A percentile compares a stretch with the other conserved stretches of the same genome.
Conservation (phyloP, 1,284 basidiomycete species). For the Puccinia coronata region DNA sequence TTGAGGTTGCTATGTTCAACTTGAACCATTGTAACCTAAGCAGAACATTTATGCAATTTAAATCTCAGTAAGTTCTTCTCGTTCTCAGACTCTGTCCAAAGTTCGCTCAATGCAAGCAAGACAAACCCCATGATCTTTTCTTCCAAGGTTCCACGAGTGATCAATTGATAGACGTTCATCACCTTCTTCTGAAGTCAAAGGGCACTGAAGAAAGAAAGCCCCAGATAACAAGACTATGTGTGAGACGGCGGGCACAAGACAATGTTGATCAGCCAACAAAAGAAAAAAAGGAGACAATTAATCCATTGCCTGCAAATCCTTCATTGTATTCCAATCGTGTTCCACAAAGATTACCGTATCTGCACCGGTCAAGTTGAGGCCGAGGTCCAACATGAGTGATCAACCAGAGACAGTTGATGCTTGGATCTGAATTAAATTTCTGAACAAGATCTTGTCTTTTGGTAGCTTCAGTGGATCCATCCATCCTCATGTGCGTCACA, state of each 20-base stretch:
- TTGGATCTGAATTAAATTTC: conserved; percentile 96
- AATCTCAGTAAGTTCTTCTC: background rate
- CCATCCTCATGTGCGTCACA: conserved; percentile 96
- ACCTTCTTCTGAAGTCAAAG: conserved; percentile 98
- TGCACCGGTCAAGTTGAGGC: conserved; percentile 92
- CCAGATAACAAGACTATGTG: background rate
- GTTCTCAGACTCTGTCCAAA: conserved; percentile 21
- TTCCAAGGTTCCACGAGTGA: conserved; percentile 94
- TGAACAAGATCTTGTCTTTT: conserved; percentile 95
- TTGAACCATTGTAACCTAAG: conserved; percentile 93
- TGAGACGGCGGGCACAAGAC: background rate
- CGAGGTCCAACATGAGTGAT: conserved; percentile 94
- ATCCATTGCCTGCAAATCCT: conserved; percentile 99
- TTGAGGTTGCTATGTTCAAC: conserved; percentile 92
- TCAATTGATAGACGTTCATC: conserved; percentile 95
- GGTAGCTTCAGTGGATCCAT: conserved; percentile 82
- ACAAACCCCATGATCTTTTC: conserved; percentile 99
- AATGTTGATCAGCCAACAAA: background rate
- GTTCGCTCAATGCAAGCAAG: background rate
- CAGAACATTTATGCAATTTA: conserved; percentile 40
- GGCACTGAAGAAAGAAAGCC: conserved; percentile 61
- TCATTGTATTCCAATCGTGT: conserved; percentile 99
- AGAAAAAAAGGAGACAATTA: conserved; percentile 60
- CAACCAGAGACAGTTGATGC: conserved; percentile 91
- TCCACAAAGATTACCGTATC: conserved; percentile 99